Percentiles rank a stretch among this genome's conserved stretches.
These are phyloP conservation scores for Avena insularis DNA, from an alignment of 176 grass and related monocot species.

Conservation along the genomic window DNA sequence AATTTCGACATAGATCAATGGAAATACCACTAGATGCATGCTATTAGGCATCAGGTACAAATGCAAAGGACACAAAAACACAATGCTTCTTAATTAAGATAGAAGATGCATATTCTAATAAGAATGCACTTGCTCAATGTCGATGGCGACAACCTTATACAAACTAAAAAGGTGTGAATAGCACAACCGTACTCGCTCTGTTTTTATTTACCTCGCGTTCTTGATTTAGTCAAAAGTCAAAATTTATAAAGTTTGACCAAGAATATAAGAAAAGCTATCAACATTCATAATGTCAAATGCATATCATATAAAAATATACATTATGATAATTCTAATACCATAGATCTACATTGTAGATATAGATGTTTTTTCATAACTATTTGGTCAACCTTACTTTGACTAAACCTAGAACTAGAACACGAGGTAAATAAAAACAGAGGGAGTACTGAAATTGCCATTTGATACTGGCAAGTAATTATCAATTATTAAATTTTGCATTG, in stretches of 20 bases:
- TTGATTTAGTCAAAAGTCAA: too few relatives aligned
- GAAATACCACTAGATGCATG: background rate
- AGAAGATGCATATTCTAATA: conserved; percentile 1
- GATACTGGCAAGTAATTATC: background rate
- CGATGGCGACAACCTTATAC: background rate
- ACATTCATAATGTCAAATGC: too few relatives aligned
- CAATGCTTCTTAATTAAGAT: background rate
- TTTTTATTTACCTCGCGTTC: background rate
- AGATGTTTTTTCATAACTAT: too few relatives aligned
- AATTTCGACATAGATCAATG: background rate
- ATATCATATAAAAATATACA: too few relatives aligned
- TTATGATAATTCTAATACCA: too few relatives aligned
- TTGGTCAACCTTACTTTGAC: too few relatives aligned
- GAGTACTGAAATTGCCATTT: conserved; percentile 4
- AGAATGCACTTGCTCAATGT: background rate
- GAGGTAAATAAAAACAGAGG: too few relatives aligned
- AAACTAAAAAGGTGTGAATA: background rate
- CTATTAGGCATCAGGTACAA: conserved; percentile 24
- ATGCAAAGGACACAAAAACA: background rate
- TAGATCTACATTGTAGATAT: too few relatives aligned
- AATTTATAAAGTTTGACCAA: too few relatives aligned
- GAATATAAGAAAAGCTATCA: too few relatives aligned
- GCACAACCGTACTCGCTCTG: background rate
- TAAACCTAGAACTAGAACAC: too few relatives aligned
- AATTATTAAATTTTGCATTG: background rate